Evolutionary conservation across 495 filamentous ascomycete species (phyloP), one percentile per base, ranked within the genome.

Genomic region (Tirmania nivea): DNA sequence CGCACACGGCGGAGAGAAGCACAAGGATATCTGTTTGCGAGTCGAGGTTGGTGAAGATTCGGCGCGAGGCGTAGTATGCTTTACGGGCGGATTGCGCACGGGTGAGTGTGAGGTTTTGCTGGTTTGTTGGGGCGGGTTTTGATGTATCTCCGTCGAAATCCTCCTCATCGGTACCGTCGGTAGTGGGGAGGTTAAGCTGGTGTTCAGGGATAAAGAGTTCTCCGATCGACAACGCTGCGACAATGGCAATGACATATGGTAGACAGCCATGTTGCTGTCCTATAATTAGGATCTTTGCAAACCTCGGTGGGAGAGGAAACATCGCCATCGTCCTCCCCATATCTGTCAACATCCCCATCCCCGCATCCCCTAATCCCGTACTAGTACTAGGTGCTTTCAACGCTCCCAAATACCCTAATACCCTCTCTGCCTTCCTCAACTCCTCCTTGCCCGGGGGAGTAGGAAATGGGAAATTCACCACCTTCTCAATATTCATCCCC

Each of bases 401-500:
- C 6, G 81, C 83, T 10, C 78, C 77, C 9, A 89, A 71, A 60
- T 86, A 82, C 42, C 74, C 78, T 9, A 94, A 69, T 8, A 95
- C 73, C 60, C 81, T 88, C 65, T 96, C 90, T 17, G 92, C 87
- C 60, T 83, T 88, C 48, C 75, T 73, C 1, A 99, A 73, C 56
- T 79, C 84, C 55, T 80, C 71, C 12, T 80, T 78, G 56, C 86
- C 83, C 17, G 90, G 92, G 8, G 86, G 79, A 3, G 92, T 94
- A 8, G 92, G 92, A 65, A 96, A 99, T n/a, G 90, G 92, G 65
- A 99, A 99, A 61, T 88, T 93, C 62, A 81, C 77, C 2, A 96
- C 82, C 53, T 87, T 81, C 57, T 88, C 83, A 20, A 95, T 73
- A 54, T 84, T 85, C 86, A 96, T 94, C 57, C 81, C 79, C 70